Conservation (phyloP, 768 basidiomycete genomes). For the Serpula lacrymans region DNA sequence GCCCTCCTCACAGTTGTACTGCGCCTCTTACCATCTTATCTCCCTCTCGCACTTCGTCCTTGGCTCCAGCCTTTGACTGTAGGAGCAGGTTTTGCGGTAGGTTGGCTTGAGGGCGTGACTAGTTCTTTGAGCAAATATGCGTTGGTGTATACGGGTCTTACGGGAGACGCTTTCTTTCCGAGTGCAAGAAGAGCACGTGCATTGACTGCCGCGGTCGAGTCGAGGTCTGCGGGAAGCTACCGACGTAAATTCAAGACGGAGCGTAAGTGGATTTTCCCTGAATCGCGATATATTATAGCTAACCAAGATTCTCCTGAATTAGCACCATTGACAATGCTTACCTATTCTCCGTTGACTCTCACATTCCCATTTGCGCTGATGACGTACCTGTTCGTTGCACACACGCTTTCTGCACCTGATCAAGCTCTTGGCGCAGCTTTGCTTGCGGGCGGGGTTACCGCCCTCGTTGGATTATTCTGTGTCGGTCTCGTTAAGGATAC, state of each 20-base stretch:
- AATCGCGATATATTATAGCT: conserved; percentile 17
- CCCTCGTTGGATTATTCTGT: conserved; percentile 79
- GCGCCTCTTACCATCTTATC: conserved; percentile 53
- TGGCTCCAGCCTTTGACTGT: conserved; percentile 38
- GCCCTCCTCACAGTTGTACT: conserved; percentile 47
- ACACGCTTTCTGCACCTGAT: conserved; percentile 65
- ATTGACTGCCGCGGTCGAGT: conserved; percentile 55
- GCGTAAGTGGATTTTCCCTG: conserved; percentile 38
- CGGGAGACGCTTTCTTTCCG: conserved; percentile 66
- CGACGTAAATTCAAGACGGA: conserved; percentile 52
- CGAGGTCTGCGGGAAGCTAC: conserved; percentile 35
- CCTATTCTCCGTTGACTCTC: conserved; percentile 67
- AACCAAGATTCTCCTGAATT: too few species aligned
- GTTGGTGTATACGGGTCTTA: conserved; percentile 71
- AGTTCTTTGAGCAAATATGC: conserved; percentile 62
- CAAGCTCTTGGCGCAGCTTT: conserved; percentile 74
- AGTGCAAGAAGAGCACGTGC: conserved; percentile 54
- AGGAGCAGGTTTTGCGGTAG: conserved; percentile 35
- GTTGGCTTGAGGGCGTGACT: conserved; percentile 42
- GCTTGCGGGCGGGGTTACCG: conserved; percentile 75
- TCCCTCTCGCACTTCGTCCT: conserved; percentile 38
- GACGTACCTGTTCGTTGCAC: conserved; percentile 88
- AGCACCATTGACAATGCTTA: conserved; percentile 70
- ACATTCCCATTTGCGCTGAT: conserved; percentile 79
- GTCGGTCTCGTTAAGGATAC: conserved; percentile 78